Evolutionary conservation across 495 filamentous ascomycete species (phyloP), one percentile per base, ranked within the genome.

Genomic region (Paragyromitra xinjiangensis): DNA sequence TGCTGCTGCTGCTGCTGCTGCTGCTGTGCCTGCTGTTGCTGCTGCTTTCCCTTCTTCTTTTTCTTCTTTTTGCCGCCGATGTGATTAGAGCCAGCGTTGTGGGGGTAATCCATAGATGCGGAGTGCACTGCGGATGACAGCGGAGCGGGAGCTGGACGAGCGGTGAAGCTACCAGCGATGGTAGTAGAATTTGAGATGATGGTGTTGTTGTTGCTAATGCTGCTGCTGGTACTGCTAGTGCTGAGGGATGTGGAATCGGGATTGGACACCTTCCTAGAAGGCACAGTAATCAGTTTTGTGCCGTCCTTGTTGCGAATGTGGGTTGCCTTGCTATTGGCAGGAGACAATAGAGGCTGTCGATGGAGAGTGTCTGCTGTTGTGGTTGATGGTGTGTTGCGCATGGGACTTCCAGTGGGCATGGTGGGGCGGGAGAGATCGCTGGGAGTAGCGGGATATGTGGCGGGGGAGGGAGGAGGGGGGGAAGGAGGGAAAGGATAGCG

Each of bases 211-310:
- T 56, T 73, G 53, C 68, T 77, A n/a, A 56, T 77, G 34, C 68
- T 77, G 34, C 68, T 77, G 61, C 74, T 77, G 6, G 53, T 67
- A 63, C 68, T 79, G 53, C 67, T 78, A 8, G 48, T 79, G 37
- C 75, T 79, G 67, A 64, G 59, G 9, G 74, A 66, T 74, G 84
- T 85, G 2, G 88, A 85, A 40, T 89, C 88, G 69, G 85, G 85
- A 40, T 85, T 84, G 42, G 85, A 85, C 53, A 80, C 86, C 62
- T 83, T 84, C 83, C 90, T 89, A n/a, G 80, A 79, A 58, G 89
- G 89, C 65, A 91, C 87, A 44, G 88, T 90, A 78, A 91, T 91
- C 81, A 88, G 88, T 84, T 91, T 90, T 40, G 89, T 90, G 51
- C 89, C 89, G 84, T 91, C 89, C 81, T 90, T 91, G 82, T 90